Base-by-base conservation (phyloP, 345 rosid species). In the Mercurialis annua region DNA sequence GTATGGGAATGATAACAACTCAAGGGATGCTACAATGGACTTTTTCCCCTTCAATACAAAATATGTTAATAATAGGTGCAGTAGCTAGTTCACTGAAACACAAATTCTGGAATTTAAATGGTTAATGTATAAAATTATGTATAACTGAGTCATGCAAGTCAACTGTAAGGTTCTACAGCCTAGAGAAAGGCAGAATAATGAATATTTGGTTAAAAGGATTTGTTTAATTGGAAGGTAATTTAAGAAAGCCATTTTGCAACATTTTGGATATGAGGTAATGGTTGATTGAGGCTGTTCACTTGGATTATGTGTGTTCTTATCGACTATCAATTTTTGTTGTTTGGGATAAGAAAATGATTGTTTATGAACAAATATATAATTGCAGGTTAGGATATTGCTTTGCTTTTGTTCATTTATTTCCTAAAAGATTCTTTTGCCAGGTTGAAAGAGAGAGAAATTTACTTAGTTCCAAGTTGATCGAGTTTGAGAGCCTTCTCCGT, bases 401-500 rank as follows among this genome's bases (percentile, higher is more conserved):
- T 65, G 42, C 8, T 36, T 48, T 59, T 55, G 21, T 44, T 54
- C 20, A n/a, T 53, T 29, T 61, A 31, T 50, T 55, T 66, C 38
- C 31, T 51, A 61, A 29, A 47, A 14, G 31, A 42, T 68, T n/a
- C 17, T 77, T 49, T 10, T 71, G 38, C 34, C 85, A 90, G 98
- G 83, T 90, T 59, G 95, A 85, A 67, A 90, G 85, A 73, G 96
- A 92, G 76, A 85, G 92, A 75, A 85, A 66, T 73, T 67, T 83
- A 64, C 85, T 82, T 6, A 85, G 80, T 49, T 71, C 83, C 49
- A 92, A 87, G 77, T 66, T 87, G 78, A 68, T 64, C 5, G 90
- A 90, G 82, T 86, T 87, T 66, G 82, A 85, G 59, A 81, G 76
- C 65, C 80, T 92, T 78, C 84, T 90, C 24, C 85, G 52, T 46